Conservation (phyloP, 441 rosid genomes). For the Flueggea neowawraea region DNA sequence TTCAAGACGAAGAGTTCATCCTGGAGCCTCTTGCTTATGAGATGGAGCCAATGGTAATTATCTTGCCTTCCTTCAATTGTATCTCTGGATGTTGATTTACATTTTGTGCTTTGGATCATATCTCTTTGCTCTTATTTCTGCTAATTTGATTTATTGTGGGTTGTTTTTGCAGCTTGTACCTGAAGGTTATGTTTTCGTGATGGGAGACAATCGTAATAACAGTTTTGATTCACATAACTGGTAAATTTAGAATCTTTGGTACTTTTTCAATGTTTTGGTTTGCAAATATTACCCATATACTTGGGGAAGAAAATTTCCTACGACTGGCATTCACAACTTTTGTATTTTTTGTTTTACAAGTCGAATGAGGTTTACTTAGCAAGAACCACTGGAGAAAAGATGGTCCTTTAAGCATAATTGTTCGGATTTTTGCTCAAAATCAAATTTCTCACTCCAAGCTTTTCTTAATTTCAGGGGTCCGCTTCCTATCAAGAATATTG, state of each 20-base stretch:
- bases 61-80: not conserved
- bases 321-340: too few relatives aligned
- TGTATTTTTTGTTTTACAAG: too few relatives aligned
- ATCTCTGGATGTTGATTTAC: not conserved
- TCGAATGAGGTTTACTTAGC: too few relatives aligned
- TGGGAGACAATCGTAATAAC: conserved; percentile 97
- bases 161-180: conserved; percentile 62
- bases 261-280: not conserved
- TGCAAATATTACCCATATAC: not conserved
- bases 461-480: conserved; percentile 70
- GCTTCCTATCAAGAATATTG: conserved; percentile 76
- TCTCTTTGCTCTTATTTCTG: not conserved
- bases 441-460: not conserved
- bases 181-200: conserved; percentile 81
- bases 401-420: not conserved
- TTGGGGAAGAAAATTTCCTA: too few relatives aligned
- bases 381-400: too few relatives aligned
- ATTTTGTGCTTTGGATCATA: not conserved
- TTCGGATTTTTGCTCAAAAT: not conserved
- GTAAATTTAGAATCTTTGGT: conserved; percentile 31
- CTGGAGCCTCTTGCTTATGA: conserved; percentile 79
- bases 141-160: not conserved
- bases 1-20: conserved; percentile 67
- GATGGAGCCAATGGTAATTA: conserved; percentile 79
- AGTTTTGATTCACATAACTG: conserved; percentile 95